Conservation (phyloP, 2,329 filamentous ascomycete species). For the Cadophora luteo-olivacea region DNA sequence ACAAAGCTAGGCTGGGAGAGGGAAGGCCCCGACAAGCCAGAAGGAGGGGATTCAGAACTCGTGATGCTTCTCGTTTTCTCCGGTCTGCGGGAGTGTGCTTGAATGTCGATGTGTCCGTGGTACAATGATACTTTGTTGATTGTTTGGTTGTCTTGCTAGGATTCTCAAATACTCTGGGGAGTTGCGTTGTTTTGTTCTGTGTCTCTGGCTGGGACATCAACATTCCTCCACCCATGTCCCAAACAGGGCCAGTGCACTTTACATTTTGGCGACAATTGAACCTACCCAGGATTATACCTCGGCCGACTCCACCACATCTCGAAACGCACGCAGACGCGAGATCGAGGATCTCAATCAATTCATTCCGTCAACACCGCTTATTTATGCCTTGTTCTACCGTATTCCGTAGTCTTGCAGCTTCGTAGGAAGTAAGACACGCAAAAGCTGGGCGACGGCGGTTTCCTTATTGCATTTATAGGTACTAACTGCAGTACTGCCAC, state of each 20-base stretch:
- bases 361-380: not conserved
- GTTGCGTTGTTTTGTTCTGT: not conserved
- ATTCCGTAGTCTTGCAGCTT: slow-evolving; percentile 1
- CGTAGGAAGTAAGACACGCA: not conserved
- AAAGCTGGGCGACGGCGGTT: not conserved
- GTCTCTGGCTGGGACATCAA: not conserved
- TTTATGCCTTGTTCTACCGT: not conserved
- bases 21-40: not conserved
- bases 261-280: too few species aligned
- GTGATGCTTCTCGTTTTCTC: not conserved
- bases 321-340: not conserved
- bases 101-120: too few species aligned
- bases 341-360: slow-evolving; percentile 3
- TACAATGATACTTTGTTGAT: too few species aligned
- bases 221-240: not conserved
- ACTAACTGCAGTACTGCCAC: not conserved
- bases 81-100: not conserved
- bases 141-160: not conserved
- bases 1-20: not conserved
- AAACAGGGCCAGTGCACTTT: not conserved
- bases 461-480: not conserved
- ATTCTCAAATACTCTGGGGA: not conserved
- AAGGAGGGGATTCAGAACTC: not conserved
- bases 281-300: too few species aligned
- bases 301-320: not conserved